These are phyloP conservation scores for Diplodia corticola DNA, from an alignment of 2,329 filamentous ascomycete species.

Conservation along the genomic window DNA sequence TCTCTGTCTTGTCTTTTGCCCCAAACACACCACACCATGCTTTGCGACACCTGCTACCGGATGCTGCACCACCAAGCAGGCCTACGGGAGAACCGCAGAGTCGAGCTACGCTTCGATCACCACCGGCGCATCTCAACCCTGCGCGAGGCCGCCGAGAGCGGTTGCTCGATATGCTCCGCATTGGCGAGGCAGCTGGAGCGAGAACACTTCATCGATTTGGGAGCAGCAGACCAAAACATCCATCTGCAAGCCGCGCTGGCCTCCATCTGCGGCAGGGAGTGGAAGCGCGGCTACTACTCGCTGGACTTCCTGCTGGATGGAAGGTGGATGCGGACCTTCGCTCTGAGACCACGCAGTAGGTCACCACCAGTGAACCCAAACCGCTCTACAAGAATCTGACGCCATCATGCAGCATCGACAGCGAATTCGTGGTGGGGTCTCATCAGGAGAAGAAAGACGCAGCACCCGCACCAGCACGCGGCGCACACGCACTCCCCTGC, in stretches of 20 bases:
- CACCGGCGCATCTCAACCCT: slow-evolving; percentile 15
- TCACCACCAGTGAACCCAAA: no score
- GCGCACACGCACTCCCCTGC: slow-evolving; percentile 4
- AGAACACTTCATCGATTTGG: background rate
- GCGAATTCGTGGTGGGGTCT: background rate
- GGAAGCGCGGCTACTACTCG: slow-evolving; percentile 12
- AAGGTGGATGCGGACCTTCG: background rate
- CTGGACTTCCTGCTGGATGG: slow-evolving; percentile 18
- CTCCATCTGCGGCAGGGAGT: background rate
- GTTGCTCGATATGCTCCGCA: slow-evolving; percentile 24
- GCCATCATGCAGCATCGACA: no score
- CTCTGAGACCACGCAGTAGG: background rate
- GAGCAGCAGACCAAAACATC: background rate
- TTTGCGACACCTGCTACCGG: slow-evolving; percentile 23
- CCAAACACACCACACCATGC: slow-evolving; percentile 13
- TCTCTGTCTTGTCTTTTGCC: no score
- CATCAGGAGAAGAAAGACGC: background rate
- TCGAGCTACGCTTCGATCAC: slow-evolving; percentile 25
- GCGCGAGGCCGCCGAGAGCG: slow-evolving; percentile 2
- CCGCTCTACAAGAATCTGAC: no score
- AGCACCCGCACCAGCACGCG: no score
- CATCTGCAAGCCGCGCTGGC: slow-evolving; percentile 1
- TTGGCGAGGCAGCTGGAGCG: slow-evolving; percentile 14
- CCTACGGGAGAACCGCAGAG: slow-evolving; percentile 17
- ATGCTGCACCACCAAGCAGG: slow-evolving; percentile 25